These are phyloP conservation scores for Suillus spraguei DNA, from an alignment of 768 basidiomycete genomes.

Conservation along the genomic window DNA sequence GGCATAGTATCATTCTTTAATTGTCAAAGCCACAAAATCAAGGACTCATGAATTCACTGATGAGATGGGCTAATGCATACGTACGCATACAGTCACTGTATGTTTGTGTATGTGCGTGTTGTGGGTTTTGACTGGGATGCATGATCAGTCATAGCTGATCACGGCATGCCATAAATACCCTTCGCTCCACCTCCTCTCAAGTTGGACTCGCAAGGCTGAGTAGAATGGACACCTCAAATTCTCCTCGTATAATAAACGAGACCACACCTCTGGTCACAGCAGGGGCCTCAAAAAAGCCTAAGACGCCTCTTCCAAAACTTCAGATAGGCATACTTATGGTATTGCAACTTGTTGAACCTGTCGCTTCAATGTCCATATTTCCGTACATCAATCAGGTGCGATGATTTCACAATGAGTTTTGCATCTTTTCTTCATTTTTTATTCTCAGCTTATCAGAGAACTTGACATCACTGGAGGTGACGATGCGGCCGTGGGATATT, in stretches of 20 bases:
- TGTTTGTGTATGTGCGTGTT: too few relatives aligned
- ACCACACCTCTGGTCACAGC: constrained; percentile 1
- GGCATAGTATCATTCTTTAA: too few relatives aligned
- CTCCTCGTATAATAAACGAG: background rate
- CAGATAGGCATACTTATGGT: constrained; percentile 29
- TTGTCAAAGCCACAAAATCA: too few relatives aligned
- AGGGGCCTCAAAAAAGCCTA: background rate
- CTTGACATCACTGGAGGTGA: constrained; percentile 7
- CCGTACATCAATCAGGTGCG: constrained; percentile 51
- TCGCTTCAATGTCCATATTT: constrained; percentile 45
- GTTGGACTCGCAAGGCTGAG: background rate
- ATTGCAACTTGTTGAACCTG: constrained; percentile 35
- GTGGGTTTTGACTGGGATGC: too few relatives aligned
- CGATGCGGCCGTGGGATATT: constrained; percentile 55
- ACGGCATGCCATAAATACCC: background rate
- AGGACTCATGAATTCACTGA: too few relatives aligned
- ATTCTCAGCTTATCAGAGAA: constrained; percentile 8
- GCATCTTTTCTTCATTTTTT: background rate
- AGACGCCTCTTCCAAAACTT: background rate
- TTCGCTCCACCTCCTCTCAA: background rate
- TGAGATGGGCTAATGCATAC: too few relatives aligned
- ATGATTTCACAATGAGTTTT: constrained; percentile 1
- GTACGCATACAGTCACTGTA: too few relatives aligned
- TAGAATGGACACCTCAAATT: background rate
- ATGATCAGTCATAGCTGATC: too few relatives aligned